phyloP scores from a whole-genome alignment of 768 basidiomycete species.

The Tremella mesenterica region DNA sequence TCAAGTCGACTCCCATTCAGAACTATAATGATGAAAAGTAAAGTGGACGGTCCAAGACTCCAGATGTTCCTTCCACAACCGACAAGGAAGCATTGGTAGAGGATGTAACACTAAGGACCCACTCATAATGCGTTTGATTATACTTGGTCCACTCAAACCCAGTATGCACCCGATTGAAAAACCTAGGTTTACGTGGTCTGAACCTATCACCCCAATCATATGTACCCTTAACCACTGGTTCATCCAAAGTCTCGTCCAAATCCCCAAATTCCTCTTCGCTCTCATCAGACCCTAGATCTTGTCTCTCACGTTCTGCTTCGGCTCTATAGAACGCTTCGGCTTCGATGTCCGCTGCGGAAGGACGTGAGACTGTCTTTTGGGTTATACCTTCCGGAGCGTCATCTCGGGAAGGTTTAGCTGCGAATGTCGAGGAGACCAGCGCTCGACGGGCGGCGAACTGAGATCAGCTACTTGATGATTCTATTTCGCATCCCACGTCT shows the following conservation, averaged over 20 bases:
- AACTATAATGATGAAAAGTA: no score
- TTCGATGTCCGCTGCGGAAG: conserved; percentile 60
- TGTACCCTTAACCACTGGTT: conserved; percentile 52
- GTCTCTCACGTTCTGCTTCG: conserved; percentile 37
- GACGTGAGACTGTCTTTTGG: conserved; percentile 41
- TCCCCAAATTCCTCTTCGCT: conserved; percentile 52
- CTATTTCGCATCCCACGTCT: not conserved
- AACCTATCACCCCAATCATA: conserved; percentile 99
- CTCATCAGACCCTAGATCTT: conserved; percentile 28
- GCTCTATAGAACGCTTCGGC: conserved; percentile 85
- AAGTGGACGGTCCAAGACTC: no score
- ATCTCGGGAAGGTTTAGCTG: conserved; percentile 51
- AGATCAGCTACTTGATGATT: no score
- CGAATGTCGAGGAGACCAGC: conserved; percentile 78
- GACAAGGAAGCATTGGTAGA: conserved; percentile 3
- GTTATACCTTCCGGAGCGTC: conserved; percentile 48
- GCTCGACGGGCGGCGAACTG: conserved; percentile 70
- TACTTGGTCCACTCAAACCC: conserved; percentile 99
- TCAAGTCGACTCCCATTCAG: no score
- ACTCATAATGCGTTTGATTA: conserved; percentile 92
- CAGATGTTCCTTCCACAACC: no score
- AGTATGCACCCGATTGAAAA: conserved; percentile 98
- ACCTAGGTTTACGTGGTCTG: conserved; percentile 88
- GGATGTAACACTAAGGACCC: not conserved
- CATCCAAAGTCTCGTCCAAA: conserved; percentile 72